Evolutionary conservation across 2,329 filamentous ascomycete species (phyloP).

Genomic region (Venturia pyrina): DNA sequence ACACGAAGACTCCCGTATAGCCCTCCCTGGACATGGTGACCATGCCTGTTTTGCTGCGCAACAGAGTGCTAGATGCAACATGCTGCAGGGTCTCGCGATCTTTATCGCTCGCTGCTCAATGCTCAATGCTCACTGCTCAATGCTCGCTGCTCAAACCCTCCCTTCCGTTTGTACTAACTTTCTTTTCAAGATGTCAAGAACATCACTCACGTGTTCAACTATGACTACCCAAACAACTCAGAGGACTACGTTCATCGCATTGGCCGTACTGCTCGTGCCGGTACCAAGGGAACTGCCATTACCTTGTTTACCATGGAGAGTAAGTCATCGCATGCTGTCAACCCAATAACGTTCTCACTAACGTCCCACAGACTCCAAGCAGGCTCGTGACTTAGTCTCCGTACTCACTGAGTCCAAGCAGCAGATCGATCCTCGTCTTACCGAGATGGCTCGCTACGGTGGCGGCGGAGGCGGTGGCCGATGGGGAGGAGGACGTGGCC

Average conservation of each 20-base stretch:
- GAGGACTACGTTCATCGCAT: slow-evolving; percentile 62
- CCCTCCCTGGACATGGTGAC: slow-evolving; percentile 12
- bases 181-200: slow-evolving; percentile 92
- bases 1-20: slow-evolving; percentile 10
- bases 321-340: slow-evolving; percentile 44
- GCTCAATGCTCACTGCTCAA: not conserved
- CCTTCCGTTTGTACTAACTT: slow-evolving; percentile 28
- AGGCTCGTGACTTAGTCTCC: slow-evolving; percentile 87
- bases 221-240: slow-evolving; percentile 96
- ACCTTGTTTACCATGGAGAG: slow-evolving; percentile 99
- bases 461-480: slow-evolving; percentile 71
- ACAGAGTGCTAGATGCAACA: slow-evolving; percentile 47
- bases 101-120: slow-evolving; percentile 4
- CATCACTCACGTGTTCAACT: slow-evolving; percentile 99
- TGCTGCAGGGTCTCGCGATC: slow-evolving; percentile 47
- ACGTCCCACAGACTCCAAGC: slow-evolving; percentile 36
- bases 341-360: slow-evolving; percentile 21
- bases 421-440: slow-evolving; percentile 89
- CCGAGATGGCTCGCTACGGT: slow-evolving; percentile 90
- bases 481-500: slow-evolving; percentile 57
- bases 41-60: slow-evolving; percentile 15
- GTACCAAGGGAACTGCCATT: slow-evolving; percentile 89
- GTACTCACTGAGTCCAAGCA: slow-evolving; percentile 96
- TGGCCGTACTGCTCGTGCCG: slow-evolving; percentile 60
- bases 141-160: not conserved